Base-by-base conservation (phyloP, 768 basidiomycete species). In the Pisolithus tinctorius region DNA sequence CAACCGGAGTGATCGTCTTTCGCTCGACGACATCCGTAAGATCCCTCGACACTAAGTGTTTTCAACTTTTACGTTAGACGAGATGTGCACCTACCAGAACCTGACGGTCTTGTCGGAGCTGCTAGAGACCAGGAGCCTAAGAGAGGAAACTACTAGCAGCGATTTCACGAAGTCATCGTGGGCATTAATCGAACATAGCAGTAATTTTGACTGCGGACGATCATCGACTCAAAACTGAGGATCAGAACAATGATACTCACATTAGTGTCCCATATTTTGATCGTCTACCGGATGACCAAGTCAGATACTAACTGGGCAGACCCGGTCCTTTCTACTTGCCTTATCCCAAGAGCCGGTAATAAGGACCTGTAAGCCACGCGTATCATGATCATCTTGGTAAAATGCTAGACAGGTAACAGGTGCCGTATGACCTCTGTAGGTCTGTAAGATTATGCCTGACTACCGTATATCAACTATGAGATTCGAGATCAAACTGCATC, bases 291-390 rank as follows among this genome's bases (percentile, higher is more conserved):
- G 34, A 11, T 17, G 20, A 42, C 51, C 7, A 50, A 54, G 58
- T 52, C 58, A 56, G 51, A 54, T 34, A 5, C 44, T 44, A 42
- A 13, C 36, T 31, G 40, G 13, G 38, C 31, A 27, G 17, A 23
- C 5, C 29, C 6, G 38, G 23, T 39, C 1, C 48, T 47, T 42
- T 56, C 56, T 23, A 51, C 66, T 55, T 55, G 81, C 89, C 69
- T 81, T 84, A 65, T 99, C 96, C 96, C 96, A 99, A 43, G 93
- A 93, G 20, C 89, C 93, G 41, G 89, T 92, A 55, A 98, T 78
- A 36, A 99, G 69, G 7, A 87, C 64, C 55, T 75, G 73, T 11
- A 64, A 68, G 51, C 76, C 70, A 13, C 66, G 71, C 36, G 73
- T 69, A 10, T 72, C 70, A 25, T 58, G 54, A 14, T 49, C 57